phyloP scores from a whole-genome alignment of 176 grass and related monocot species.

The Oryza glaberrima region DNA sequence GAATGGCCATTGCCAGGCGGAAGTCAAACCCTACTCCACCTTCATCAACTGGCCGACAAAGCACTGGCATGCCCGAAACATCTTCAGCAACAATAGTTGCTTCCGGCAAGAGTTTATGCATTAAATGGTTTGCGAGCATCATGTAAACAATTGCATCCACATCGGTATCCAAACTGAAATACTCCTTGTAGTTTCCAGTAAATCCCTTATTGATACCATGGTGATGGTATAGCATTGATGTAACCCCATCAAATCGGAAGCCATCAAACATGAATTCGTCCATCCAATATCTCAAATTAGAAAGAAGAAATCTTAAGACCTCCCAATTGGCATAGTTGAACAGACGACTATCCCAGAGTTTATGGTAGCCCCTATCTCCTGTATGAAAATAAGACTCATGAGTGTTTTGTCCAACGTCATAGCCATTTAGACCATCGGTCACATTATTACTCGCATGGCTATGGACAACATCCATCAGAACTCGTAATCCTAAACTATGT shows the following conservation, averaged over 20 bases:
- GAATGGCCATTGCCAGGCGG: conserved; percentile 94
- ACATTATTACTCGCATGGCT: conserved; percentile 86
- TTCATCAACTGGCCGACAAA: conserved; percentile 79
- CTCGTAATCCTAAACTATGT: conserved; percentile 77
- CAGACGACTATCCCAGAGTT: conserved; percentile 93
- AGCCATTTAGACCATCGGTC: conserved; percentile 94
- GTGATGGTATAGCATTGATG: conserved; percentile 96
- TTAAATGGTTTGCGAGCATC: conserved; percentile 88
- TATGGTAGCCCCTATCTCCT: conserved; percentile 86
- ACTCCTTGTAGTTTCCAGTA: conserved; percentile 79
- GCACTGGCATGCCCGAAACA: conserved; percentile 97
- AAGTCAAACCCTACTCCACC: conserved; percentile 95
- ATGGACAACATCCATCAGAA: conserved; percentile 96
- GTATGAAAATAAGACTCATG: conserved; percentile 87
- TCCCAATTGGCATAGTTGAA: conserved; percentile 98
- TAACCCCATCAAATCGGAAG: conserved; percentile 92
- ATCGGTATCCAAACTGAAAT: conserved; percentile 88
- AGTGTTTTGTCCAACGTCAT: conserved; percentile 83
- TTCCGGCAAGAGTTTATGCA: conserved; percentile 78
- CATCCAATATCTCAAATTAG: conserved; percentile 97
- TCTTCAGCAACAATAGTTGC: conserved; percentile 89
- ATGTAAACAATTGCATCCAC: conserved; percentile 90
- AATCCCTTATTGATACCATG: conserved; percentile 89
- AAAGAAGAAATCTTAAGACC: conserved; percentile 93
- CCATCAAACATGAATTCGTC: conserved; percentile 93